Evolutionary conservation across 2,329 filamentous ascomycete genomes (phyloP).

Genomic region (Neonectria magnoliae): DNA sequence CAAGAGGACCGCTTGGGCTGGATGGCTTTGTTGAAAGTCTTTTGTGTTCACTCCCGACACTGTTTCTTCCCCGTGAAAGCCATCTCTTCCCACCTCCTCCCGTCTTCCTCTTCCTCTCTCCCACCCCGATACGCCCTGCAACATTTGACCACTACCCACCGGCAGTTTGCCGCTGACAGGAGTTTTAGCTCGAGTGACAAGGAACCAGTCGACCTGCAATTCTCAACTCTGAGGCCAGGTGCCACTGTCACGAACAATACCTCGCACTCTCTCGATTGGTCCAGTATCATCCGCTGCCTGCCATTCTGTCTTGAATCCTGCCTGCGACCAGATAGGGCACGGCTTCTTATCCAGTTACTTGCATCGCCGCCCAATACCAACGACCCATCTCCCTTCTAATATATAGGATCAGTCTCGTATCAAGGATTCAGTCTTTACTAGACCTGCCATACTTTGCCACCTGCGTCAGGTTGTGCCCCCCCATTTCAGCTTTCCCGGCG

Average conservation of each 20-base stretch:
- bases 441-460: constrained; percentile 18
- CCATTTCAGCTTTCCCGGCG: constrained; percentile 9
- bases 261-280: constrained; percentile 24
- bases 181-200: constrained; percentile 10
- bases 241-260: constrained; percentile 17
- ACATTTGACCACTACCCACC: neutral
- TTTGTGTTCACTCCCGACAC: constrained; percentile 17
- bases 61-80: constrained; percentile 11
- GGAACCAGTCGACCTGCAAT: constrained; percentile 11
- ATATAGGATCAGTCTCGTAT: constrained; percentile 14
- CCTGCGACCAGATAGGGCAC: constrained; percentile 22
- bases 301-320: constrained; percentile 29
- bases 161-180: constrained; percentile 4
- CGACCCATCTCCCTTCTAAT: constrained; percentile 11
- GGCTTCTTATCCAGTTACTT: constrained; percentile 23
- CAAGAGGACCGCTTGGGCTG: constrained; percentile 33
- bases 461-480: constrained; percentile 6
- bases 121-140: constrained; percentile 1
- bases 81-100: constrained; percentile 2
- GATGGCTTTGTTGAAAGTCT: constrained; percentile 12
- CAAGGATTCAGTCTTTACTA: constrained; percentile 13
- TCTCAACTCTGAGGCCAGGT: constrained; percentile 6
- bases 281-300: constrained; percentile 13
- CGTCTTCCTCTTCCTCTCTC: neutral
- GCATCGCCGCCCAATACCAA: constrained; percentile 22